Evolutionary conservation across 2,329 filamentous ascomycete species (phyloP).

Genomic region (Botrytis medusae): DNA sequence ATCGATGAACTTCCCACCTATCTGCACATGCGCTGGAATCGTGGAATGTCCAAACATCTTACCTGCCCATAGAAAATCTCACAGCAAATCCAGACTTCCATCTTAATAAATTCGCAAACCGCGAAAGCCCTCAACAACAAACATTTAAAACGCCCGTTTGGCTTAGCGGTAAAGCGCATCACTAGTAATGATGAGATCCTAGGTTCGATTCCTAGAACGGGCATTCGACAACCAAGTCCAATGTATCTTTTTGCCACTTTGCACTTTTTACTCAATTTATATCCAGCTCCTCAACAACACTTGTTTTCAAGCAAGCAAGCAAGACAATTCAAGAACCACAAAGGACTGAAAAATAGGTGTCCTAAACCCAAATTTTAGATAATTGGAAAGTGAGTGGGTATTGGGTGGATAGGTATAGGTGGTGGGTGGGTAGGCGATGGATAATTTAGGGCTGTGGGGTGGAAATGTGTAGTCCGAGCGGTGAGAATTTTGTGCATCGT

Average conservation of each 20-base stretch:
- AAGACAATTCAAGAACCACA: no score
- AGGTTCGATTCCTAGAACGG: constrained; percentile 21
- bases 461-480: background rate
- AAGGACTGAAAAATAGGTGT: background rate
- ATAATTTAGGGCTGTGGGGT: constrained; percentile 11
- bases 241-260: rapidly evolving
- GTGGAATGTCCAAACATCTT: background rate
- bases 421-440: background rate
- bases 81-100: background rate
- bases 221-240: rapidly evolving
- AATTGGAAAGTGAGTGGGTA: background rate
- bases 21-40: background rate
- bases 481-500: background rate
- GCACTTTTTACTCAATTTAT: background rate
- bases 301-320: background rate
- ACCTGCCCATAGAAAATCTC: background rate
- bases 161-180: constrained; percentile 21
- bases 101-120: rapidly evolving
- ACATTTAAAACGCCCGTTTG: background rate
- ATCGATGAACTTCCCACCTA: background rate
- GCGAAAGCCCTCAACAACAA: background rate
- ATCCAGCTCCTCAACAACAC: background rate
- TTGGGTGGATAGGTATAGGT: background rate
- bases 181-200: constrained; percentile 22
- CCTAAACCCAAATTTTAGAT: background rate